These are phyloP conservation scores for Drechslerella coelobrocha DNA, from an alignment of 2,329 filamentous ascomycete genomes.

Conservation along the genomic window DNA sequence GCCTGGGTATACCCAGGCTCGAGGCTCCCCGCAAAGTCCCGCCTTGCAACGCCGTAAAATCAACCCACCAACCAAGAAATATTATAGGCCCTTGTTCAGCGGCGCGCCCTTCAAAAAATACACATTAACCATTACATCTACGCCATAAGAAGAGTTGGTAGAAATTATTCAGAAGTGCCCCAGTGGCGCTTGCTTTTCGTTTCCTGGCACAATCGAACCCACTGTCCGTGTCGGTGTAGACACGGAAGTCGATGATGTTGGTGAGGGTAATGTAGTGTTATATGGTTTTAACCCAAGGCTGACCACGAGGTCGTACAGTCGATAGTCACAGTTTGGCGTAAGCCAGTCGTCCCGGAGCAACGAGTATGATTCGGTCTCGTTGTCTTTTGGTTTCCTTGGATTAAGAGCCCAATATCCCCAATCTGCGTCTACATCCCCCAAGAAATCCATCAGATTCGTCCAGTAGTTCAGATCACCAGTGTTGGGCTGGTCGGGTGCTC, in stretches of 20 bases:
- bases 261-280: constrained; percentile 20
- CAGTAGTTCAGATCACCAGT: constrained; percentile 70
- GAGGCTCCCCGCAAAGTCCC: too few species aligned
- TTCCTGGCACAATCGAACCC: not conserved
- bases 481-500: constrained; percentile 65
- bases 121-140: too few species aligned
- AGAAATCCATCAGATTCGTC: constrained; percentile 68
- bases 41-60: too few species aligned
- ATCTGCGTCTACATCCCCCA: constrained; percentile 67
- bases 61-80: too few species aligned
- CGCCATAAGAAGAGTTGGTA: too few species aligned
- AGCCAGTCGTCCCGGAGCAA: constrained; percentile 70
- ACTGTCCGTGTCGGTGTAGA: constrained; percentile 4
- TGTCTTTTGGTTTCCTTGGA: constrained; percentile 68
- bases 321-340: constrained; percentile 69
- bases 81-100: too few species aligned
- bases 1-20: too few species aligned
- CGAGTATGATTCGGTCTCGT: constrained; percentile 68
- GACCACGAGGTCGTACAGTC: constrained; percentile 66
- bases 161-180: not conserved
- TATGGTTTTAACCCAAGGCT: constrained; percentile 59
- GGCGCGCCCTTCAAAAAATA: too few species aligned
- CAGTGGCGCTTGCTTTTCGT: constrained; percentile 17
- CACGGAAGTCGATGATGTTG: constrained; percentile 7
- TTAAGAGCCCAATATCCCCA: constrained; percentile 76